These are phyloP conservation scores for Ophiostoma tasmaniense DNA, from an alignment of 2,329 filamentous ascomycete species.

Conservation along the genomic window DNA sequence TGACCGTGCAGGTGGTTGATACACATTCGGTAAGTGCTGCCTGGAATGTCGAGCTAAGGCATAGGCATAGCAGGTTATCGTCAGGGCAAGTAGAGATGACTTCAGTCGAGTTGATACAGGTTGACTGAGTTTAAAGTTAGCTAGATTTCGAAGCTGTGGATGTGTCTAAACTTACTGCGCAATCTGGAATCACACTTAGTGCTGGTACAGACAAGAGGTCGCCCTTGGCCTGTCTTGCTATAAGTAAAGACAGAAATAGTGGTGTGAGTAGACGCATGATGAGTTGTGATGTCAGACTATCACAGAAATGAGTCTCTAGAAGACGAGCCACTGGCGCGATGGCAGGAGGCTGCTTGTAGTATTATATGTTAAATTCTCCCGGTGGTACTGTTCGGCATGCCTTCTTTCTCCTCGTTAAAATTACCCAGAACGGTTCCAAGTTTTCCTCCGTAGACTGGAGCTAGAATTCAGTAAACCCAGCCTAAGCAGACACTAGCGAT, in stretches of 20 bases:
- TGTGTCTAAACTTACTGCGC: neutral
- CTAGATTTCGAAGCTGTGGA: neutral
- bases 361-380: neutral
- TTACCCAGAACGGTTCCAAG: neutral
- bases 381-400: neutral
- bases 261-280: neutral
- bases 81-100: neutral
- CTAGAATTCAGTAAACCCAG: neutral
- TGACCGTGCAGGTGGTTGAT: neutral
- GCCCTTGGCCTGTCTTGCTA: neutral
- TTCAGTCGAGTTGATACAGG: neutral
- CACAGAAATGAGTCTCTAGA: neutral
- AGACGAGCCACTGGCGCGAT: neutral
- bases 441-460: neutral
- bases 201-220: neutral
- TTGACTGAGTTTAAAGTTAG: neutral
- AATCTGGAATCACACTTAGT: neutral
- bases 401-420: neutral
- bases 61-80: conserved; percentile 9
- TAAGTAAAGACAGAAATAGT: neutral
- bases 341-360: neutral
- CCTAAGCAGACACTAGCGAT: neutral
- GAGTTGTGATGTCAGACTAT: neutral
- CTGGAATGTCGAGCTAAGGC: conserved; percentile 3
- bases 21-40: conserved; percentile 4